Evolutionary conservation across 2,329 filamentous ascomycete species (phyloP).

Genomic region (Teratosphaeria zuluensis): DNA sequence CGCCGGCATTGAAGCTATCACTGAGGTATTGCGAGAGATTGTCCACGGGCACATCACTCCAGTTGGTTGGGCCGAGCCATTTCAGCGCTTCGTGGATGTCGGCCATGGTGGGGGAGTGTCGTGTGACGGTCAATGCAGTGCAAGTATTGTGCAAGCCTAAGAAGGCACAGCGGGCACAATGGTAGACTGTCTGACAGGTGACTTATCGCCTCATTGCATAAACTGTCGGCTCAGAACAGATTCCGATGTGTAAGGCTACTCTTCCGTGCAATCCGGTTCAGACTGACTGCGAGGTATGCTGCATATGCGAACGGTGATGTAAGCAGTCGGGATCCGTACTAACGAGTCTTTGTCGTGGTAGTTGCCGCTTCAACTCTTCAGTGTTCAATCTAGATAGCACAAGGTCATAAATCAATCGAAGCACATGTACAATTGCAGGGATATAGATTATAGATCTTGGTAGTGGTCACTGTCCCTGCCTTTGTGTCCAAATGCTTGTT

Average conservation of each 20-base stretch:
- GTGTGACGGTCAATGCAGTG: background rate
- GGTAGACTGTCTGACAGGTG: background rate
- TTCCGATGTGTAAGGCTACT: background rate
- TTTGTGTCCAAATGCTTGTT: background rate
- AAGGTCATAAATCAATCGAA: background rate
- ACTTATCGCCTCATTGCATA: background rate
- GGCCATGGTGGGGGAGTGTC: slow-evolving; percentile 20
- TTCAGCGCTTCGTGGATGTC: slow-evolving; percentile 38
- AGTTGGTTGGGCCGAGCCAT: slow-evolving; percentile 35
- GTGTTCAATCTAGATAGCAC: too few relatives aligned
- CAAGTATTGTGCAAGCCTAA: background rate
- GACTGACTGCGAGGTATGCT: background rate
- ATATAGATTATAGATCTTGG: background rate
- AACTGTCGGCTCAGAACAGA: background rate
- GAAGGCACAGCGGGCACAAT: background rate
- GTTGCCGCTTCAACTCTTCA: background rate
- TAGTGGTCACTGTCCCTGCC: background rate
- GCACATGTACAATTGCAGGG: background rate
- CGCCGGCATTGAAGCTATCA: slow-evolving; percentile 44
- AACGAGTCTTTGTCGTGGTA: background rate
- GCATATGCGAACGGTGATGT: background rate
- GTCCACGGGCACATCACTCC: slow-evolving; percentile 33
- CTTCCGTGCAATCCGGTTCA: background rate
- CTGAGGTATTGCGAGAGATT: slow-evolving; percentile 32
- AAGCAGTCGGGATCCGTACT: background rate